Evolutionary conservation across 148 eudicot species (phyloP).

Genomic region (Rhododendron vialii): DNA sequence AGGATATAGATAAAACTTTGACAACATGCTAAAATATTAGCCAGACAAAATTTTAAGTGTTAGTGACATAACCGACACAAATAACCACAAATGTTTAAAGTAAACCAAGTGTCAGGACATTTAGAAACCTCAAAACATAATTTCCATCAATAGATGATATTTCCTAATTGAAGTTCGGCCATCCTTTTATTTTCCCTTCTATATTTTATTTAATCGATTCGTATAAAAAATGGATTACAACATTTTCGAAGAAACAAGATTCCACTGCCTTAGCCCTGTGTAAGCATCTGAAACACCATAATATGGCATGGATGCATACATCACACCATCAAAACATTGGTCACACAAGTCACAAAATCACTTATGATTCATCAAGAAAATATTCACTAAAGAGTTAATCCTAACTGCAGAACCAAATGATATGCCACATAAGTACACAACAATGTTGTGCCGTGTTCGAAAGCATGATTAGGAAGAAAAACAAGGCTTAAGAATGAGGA

Average conservation of each 20-base stretch:
- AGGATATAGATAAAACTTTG: too few species aligned
- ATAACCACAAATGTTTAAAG: too few species aligned
- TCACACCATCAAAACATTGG: not conserved
- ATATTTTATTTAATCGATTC: too few species aligned
- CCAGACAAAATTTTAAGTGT: too few species aligned
- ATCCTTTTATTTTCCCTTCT: too few species aligned
- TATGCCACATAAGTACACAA: not conserved
- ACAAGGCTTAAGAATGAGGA: not conserved
- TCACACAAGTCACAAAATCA: not conserved
- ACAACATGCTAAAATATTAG: too few species aligned
- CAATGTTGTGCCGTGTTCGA: not conserved
- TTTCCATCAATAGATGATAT: too few species aligned
- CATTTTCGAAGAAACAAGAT: not conserved
- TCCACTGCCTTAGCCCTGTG: conserved; percentile 66
- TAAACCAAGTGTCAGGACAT: too few species aligned
- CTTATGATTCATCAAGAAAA: not conserved
- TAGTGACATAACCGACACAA: too few species aligned
- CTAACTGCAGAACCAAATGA: not conserved
- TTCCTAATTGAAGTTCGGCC: too few species aligned
- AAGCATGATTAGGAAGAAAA: not conserved
- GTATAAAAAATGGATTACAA: not conserved
- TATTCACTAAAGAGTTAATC: not conserved
- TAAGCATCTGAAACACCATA: conserved; percentile 93
- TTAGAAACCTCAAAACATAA: too few species aligned
- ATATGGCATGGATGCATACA: conserved; percentile 20